These are phyloP conservation scores for Magnolia sinica DNA, from an alignment of 164 flowering plant species.

Conservation along the genomic window DNA sequence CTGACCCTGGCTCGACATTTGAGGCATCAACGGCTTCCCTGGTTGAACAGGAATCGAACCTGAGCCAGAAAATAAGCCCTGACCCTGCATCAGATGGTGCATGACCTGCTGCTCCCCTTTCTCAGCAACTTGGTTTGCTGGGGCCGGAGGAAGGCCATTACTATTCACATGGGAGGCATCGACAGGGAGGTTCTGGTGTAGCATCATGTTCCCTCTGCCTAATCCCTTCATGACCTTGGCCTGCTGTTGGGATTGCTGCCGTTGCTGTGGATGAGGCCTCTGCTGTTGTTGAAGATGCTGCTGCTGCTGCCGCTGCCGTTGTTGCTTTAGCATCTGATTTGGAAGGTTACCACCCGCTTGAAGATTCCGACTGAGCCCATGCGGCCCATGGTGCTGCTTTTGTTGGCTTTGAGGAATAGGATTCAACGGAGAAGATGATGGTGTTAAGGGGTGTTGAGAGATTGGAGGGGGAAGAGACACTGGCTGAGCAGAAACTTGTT, in stretches of 20 bases:
- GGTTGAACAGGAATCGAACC: conserved; percentile 39
- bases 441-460: conserved; percentile 25
- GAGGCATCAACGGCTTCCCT: conserved; percentile 39
- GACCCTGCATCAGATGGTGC: conserved; percentile 47
- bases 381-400: conserved; percentile 51
- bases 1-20: conserved; percentile 40
- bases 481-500: conserved; percentile 49
- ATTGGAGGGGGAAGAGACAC: conserved; percentile 33
- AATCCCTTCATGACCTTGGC: conserved; percentile 64
- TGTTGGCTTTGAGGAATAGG: conserved; percentile 56
- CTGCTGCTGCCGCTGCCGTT: conserved; percentile 60
- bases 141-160: conserved; percentile 49
- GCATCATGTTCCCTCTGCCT: conserved; percentile 56
- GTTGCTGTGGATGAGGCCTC: conserved; percentile 65
- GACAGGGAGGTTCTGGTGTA: conserved; percentile 49
- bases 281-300: conserved; percentile 40
- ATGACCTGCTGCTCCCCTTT: conserved; percentile 62
- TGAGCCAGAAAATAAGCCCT: conserved; percentile 48
- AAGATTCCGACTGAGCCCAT: conserved; percentile 45
- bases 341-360: conserved; percentile 38
- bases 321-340: conserved; percentile 63
- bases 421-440: conserved; percentile 56
- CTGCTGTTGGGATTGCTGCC: conserved; percentile 61
- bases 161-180: conserved; percentile 65
- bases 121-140: conserved; percentile 48